These are phyloP conservation scores for Malus hybrid DNA, from an alignment of 331 rosid genomes.

Conservation along the genomic window DNA sequence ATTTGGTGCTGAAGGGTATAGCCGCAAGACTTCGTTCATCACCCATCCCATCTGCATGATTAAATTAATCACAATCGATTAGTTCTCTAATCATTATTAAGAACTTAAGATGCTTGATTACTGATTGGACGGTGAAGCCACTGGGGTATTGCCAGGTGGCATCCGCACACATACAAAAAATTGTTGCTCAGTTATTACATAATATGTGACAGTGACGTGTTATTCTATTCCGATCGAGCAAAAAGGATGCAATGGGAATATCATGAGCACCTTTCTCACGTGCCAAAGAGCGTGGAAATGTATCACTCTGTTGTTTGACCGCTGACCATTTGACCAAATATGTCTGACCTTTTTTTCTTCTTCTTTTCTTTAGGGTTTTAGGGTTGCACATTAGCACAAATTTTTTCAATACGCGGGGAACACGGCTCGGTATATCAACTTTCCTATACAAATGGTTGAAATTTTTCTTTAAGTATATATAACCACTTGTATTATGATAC, in stretches of 20 bases:
- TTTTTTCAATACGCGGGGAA: accelerated
- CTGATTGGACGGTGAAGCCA: background rate
- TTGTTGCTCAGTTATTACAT: background rate
- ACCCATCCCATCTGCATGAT: conserved; percentile 83
- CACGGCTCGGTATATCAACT: accelerated
- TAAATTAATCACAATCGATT: background rate
- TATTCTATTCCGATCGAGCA: background rate
- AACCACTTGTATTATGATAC: too few species aligned
- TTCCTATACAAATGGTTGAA: too few species aligned
- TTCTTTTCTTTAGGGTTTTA: background rate
- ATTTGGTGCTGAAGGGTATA: conserved; percentile 85
- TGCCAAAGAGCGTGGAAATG: background rate
- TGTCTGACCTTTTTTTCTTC: background rate
- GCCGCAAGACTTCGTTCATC: conserved; percentile 69
- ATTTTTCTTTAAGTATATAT: too few species aligned
- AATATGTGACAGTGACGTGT: background rate
- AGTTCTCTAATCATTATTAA: too few species aligned
- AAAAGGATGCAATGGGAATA: background rate
- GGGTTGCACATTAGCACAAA: background rate
- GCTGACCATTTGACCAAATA: background rate
- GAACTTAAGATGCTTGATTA: too few species aligned
- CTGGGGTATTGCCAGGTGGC: background rate
- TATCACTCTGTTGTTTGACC: background rate
- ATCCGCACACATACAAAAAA: too few species aligned
- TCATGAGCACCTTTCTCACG: background rate